phyloP scores from a whole-genome alignment of 2,329 filamentous ascomycete genomes.

The Alternaria hordeiaustralica region DNA sequence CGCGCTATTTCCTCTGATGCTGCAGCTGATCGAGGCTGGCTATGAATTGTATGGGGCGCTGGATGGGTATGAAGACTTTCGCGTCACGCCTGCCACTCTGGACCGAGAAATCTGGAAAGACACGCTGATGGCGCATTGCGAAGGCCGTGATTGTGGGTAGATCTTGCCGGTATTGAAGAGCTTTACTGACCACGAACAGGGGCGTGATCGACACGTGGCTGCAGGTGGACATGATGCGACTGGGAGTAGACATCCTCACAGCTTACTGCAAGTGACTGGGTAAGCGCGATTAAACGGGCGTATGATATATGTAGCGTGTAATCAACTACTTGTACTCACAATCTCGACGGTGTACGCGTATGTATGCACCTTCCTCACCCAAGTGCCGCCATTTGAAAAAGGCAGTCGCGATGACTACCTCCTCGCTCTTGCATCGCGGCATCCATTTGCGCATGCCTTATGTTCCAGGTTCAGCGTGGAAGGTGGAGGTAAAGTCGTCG shows the following conservation, averaged over 20 bases:
- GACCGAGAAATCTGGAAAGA: neutral
- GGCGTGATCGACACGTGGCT: neutral
- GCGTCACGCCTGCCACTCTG: neutral
- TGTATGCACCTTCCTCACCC: neutral
- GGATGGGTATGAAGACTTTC: neutral
- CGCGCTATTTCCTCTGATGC: neutral
- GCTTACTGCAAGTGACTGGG: neutral
- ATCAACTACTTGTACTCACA: neutral
- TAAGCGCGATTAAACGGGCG: neutral
- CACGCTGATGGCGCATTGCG: neutral
- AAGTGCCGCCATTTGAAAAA: neutral
- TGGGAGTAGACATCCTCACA: neutral
- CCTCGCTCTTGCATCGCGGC: neutral
- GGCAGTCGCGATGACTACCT: neutral
- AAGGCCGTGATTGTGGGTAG: neutral
- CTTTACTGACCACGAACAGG: neutral
- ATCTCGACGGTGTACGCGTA: neutral
- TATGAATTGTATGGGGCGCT: neutral
- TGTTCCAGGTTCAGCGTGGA: neutral
- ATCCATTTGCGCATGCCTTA: neutral
- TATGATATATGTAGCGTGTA: neutral
- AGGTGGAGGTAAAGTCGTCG: neutral
- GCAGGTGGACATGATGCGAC: neutral
- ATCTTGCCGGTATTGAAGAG: neutral
- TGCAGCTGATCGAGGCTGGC: neutral